Percentiles rank a stretch among this genome's conserved stretches.
These are phyloP conservation scores for Micractinium sp. DNA, from an alignment of 139 green algal genomes.

Conservation along the genomic window DNA sequence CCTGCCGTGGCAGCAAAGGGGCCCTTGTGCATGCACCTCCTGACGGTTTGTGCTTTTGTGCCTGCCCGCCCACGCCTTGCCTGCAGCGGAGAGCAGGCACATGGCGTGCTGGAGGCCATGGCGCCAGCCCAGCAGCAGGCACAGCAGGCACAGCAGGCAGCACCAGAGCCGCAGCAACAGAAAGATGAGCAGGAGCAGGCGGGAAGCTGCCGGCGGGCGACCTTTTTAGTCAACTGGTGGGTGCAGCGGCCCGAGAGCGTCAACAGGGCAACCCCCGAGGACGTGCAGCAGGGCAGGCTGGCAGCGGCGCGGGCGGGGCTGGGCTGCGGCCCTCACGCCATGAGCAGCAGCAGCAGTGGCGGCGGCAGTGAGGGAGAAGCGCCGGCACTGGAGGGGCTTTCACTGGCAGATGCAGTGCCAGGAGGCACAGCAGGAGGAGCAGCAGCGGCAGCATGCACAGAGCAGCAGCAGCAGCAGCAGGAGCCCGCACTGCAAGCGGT, in stretches of 20 bases:
- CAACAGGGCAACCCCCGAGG: not conserved
- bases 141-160: not conserved
- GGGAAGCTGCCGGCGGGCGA: constrained; percentile 34
- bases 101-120: constrained; percentile 70
- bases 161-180: not conserved
- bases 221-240: constrained; percentile 79
- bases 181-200: not conserved
- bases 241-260: constrained; percentile 36
- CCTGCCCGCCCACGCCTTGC: not conserved
- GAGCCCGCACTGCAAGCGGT: not conserved
- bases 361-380: not conserved
- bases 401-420: not conserved
- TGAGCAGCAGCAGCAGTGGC: not conserved
- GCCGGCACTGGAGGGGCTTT: not conserved
- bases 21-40: no score
- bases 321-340: not conserved
- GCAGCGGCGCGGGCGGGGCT: not conserved
- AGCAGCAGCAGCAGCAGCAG: not conserved
- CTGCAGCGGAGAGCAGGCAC: constrained; percentile 53
- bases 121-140: not conserved
- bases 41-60: no score
- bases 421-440: not conserved
- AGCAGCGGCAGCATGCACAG: not conserved
- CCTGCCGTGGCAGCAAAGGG: no score
- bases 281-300: constrained; percentile 2